Percentiles rank a stretch among this genome's conserved stretches.
Evolutionary conservation across 2,329 filamentous ascomycete genomes (phyloP).

Genomic region (Botrytis aclada): DNA sequence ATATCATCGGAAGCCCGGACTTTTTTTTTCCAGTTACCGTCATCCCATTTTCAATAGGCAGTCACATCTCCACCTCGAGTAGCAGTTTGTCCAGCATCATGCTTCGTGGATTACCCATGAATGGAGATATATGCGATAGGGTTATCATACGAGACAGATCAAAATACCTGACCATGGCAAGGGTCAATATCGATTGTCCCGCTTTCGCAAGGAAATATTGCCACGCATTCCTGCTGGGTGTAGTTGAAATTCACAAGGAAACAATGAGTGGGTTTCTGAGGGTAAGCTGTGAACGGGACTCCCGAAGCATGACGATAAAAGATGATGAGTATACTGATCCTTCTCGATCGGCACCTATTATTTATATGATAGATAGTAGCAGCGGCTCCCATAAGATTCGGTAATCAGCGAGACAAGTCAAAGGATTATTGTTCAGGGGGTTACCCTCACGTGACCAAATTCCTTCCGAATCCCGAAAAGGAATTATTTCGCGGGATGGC

Average conservation of each 20-base stretch:
- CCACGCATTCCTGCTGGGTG: neutral
- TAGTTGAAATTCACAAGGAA: neutral
- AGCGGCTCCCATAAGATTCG: neutral
- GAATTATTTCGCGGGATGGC: neutral
- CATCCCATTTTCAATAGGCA: neutral
- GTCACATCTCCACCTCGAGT: neutral
- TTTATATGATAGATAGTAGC: neutral
- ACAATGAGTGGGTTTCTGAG: neutral
- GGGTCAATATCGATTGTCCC: neutral
- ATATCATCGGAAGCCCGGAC: neutral
- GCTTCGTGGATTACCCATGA: neutral
- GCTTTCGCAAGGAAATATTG: neutral
- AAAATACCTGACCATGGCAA: neutral
- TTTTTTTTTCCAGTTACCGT: neutral
- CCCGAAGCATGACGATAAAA: neutral
- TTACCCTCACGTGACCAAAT: neutral
- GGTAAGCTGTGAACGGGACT: slow-evolving; percentile 13
- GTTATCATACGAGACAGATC: neutral
- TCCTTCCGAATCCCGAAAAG: neutral
- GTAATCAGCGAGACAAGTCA: slow-evolving; percentile 13
- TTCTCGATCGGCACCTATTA: slow-evolving; percentile 1
- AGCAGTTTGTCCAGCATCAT: neutral
- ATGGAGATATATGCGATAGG: neutral
- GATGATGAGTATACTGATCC: slow-evolving; percentile 6
- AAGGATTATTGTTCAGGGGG: slow-evolving; percentile 6